phyloP scores from a whole-genome alignment of 371 early-diverging fungal genomes.

The Smittium culicis region DNA sequence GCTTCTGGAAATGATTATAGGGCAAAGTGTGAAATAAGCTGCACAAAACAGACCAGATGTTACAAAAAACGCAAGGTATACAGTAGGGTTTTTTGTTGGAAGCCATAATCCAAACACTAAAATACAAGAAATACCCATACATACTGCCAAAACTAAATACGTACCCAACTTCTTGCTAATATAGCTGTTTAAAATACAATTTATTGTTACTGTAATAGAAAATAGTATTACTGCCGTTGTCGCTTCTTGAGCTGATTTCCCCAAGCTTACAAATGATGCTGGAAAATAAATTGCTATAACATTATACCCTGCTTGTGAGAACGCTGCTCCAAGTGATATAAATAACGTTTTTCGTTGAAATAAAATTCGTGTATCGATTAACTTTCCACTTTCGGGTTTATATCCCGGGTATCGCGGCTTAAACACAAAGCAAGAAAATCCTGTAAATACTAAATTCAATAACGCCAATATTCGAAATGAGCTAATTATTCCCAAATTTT shows the following conservation, averaged over 20 bases:
- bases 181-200: slow-evolving; percentile 47
- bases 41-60: slow-evolving; percentile 33
- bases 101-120: slow-evolving; percentile 4
- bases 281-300: background rate
- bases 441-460: slow-evolving; percentile 31
- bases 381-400: slow-evolving; percentile 17
- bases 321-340: background rate
- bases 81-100: slow-evolving; percentile 23
- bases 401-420: slow-evolving; percentile 21
- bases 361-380: slow-evolving; percentile 32
- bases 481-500: slow-evolving; percentile 36
- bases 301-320: background rate
- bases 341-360: slow-evolving; percentile 19
- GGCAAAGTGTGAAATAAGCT: slow-evolving; percentile 30
- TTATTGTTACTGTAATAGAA: slow-evolving; percentile 43
- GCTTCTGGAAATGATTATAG: slow-evolving; percentile 30
- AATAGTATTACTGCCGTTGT: slow-evolving; percentile 38
- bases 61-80: slow-evolving; percentile 30
- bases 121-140: slow-evolving; percentile 15
- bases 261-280: background rate
- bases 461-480: slow-evolving; percentile 43
- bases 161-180: slow-evolving; percentile 44
- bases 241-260: slow-evolving; percentile 5
- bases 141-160: slow-evolving; percentile 34
- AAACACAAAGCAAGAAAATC: slow-evolving; percentile 28